Conservation (phyloP, 140 eudicot genomes). For the Oenanthe javanica region DNA sequence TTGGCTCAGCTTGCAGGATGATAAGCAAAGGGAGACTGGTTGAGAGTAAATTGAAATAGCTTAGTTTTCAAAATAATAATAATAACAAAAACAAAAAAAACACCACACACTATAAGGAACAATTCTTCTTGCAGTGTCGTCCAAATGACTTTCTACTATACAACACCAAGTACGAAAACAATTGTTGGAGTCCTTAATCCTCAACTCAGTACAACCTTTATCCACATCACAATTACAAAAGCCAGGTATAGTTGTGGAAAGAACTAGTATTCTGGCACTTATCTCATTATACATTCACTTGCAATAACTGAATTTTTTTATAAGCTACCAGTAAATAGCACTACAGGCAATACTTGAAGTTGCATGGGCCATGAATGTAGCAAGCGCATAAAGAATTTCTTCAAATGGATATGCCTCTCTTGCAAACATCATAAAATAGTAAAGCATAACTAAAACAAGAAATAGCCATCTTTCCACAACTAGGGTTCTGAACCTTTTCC, state of each 20-base stretch:
- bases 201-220: background rate
- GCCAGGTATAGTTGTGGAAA: background rate
- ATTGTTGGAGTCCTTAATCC: background rate
- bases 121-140: background rate
- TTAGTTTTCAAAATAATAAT: too few species aligned
- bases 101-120: background rate
- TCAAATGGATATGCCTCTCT: background rate
- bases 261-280: background rate
- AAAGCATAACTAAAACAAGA: background rate
- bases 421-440: background rate
- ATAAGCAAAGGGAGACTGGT: background rate
- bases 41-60: background rate
- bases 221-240: background rate
- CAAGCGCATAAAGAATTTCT: background rate
- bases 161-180: background rate
- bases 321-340: background rate
- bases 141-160: background rate
- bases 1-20: constrained; percentile 39
- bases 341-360: background rate
- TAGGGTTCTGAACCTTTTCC: background rate
- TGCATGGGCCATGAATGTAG: background rate
- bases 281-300: background rate
- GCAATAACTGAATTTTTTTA: background rate
- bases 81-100: too few species aligned
- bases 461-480: background rate